Evolutionary conservation across 345 rosid genomes (phyloP), one percentile per base, ranked within the genome.

Genomic region (Eucalyptus microcorys): DNA sequence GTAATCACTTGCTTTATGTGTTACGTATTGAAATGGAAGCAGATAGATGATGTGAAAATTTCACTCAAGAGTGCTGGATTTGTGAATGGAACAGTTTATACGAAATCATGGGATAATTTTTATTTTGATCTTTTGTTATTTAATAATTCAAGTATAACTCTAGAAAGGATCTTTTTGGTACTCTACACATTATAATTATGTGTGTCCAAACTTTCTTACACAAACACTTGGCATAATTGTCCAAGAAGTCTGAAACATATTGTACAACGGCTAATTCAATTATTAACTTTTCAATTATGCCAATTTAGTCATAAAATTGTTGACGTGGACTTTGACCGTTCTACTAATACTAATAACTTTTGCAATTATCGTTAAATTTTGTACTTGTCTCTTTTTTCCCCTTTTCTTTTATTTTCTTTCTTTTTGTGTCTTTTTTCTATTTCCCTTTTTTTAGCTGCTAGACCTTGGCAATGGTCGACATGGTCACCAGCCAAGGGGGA

Each of bases 311-410:
- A 4, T 14, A 66, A 16, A 16, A 66, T 66, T 17, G 11, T 17
- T n/a, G 5, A 66, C 6, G 6, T 66, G 5, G 0, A 32, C 22
- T 66, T 17, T 9, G 21, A 34, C 6, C 6, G 0, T 66, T 9
- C 40, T 8, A 32, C 22, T 66, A 17, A 15, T 4, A 5, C 34
- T 1, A 37, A 32, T 32, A 66, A 66, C 5, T 32, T 66, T 14
- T 32, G 10, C 10, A 66, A 66, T 2, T n/a, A 17, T 66, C 4
- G n/a, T 66, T 4, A n/a, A n/a, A 64, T 7, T 66, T 3, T 66
- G 21, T 66, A 66, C 37, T 66, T 64, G 15, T 64, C 37, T 64
- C 71, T 32, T n/a, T 53, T 53, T 55, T 55, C 61, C 61, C 30
- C 10, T 52, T 55, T 55, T 55, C 61, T 9, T 55, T 32, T 32